Evolutionary conservation across 768 basidiomycete species (phyloP), one percentile per base, ranked within the genome.

Genomic region (Cystofilobasidium ferigula): DNA sequence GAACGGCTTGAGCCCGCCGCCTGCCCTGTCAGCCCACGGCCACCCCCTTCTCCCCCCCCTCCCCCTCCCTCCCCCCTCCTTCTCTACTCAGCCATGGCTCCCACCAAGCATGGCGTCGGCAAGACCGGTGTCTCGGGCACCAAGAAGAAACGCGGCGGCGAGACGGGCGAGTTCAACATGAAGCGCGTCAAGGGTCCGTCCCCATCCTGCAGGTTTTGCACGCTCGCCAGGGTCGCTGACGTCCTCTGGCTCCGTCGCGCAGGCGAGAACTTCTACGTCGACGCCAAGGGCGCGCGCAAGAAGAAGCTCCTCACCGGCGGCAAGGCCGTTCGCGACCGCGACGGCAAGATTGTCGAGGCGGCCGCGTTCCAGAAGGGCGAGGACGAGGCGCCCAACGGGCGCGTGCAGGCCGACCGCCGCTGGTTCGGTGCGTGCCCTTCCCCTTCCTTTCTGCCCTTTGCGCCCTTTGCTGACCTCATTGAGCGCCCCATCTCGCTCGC

Each of bases 321-420:
- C 42, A 92, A 92, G 78, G 84, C 94, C 68, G 81, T 95, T 32
- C 82, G 90, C 53, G 89, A 97, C 79, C 84, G 83, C 72, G 86
- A 90, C 70, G 95, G 95, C 63, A 94, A 92, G 77, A 85, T 98
- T 73, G 83, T 88, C 69, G 81, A 93, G 77, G 91, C 90, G 61
- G 94, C 95, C 69, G 89, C 88, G 8, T 98, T 90, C 75, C 94
- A 98, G 78, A 93, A 89, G 75, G 86, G 86, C n/a, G 92, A 95
- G 76, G 86, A 85, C 61, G 91, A 95, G 77, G 84, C 87, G 2
- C 86, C 84, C 70, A 87, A 89, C 0, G 94, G 93, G 30, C 79
- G 93, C 62, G 89, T 98, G 26, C 88, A 92, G 78, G 89, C 94
- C 65, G 94, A 99, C 80, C 81, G 91, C 67, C 79, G 93, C 72